Evolutionary conservation across 2,329 filamentous ascomycete species (phyloP).

Genomic region (Fusarium fujikuroi): DNA sequence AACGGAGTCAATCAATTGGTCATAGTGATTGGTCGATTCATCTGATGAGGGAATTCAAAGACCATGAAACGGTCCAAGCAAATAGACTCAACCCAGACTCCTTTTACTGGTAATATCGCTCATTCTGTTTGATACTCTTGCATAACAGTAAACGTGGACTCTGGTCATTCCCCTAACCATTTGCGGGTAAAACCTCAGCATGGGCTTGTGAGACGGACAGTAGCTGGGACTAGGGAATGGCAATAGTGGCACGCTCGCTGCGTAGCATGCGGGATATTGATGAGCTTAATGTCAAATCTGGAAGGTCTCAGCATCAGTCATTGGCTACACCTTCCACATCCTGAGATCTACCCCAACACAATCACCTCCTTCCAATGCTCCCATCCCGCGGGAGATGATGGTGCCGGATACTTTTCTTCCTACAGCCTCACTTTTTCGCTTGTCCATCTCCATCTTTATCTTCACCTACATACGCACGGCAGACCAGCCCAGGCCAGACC

Average conservation of each 20-base stretch:
- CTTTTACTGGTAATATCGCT: slow-evolving; percentile 26
- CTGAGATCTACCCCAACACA: slow-evolving; percentile 17
- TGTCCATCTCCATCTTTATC: neutral
- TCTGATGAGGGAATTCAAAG: slow-evolving; percentile 40
- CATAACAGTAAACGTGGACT: neutral
- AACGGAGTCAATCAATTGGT: slow-evolving; percentile 27
- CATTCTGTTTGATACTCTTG: slow-evolving; percentile 10
- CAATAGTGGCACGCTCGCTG: slow-evolving; percentile 12
- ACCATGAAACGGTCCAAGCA: slow-evolving; percentile 31
- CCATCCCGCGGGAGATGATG: neutral
- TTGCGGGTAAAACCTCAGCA: slow-evolving; percentile 10
- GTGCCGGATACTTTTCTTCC: slow-evolving; percentile 1
- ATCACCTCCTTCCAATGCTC: neutral
- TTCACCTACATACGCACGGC: neutral
- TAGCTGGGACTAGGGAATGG: neutral
- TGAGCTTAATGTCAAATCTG: slow-evolving; percentile 35
- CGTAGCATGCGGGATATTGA: slow-evolving; percentile 24
- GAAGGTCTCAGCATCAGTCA: slow-evolving; percentile 22
- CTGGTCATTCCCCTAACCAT: neutral
- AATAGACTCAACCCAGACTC: slow-evolving; percentile 33
- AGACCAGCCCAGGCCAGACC: neutral
- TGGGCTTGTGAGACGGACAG: neutral
- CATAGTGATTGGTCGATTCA: slow-evolving; percentile 26
- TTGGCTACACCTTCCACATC: slow-evolving; percentile 13
- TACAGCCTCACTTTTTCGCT: slow-evolving; percentile 9